Base-by-base conservation (phyloP, 2,329 filamentous ascomycete species). In the Monilinia polystroma region DNA sequence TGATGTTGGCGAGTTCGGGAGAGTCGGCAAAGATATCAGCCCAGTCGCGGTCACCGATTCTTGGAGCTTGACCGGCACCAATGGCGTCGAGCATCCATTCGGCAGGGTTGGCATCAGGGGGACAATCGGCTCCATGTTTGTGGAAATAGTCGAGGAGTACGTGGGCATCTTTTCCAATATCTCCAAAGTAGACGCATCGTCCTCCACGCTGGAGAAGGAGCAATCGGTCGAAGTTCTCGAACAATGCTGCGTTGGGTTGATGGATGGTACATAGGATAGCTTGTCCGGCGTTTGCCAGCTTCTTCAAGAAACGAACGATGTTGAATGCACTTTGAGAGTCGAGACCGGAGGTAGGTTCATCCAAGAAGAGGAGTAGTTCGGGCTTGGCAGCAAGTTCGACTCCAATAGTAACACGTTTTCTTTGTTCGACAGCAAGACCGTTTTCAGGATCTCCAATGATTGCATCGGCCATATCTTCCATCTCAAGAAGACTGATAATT, bases 251-350 rank as follows among this genome's bases (percentile, higher is more conserved):
- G 62, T 87, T 89, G 0, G 88, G 88, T 71, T 90, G 88, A 78
- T 90, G 88, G 64, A 90, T 90, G 0, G 88, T 90, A 73, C 87
- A 90, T 2, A 90, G 79, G 70, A 91, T 87, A 26, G 88, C 88
- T 73, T 90, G 88, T 1, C 88, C 88, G 32, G 86, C 85, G 64
- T 80, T 78, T 70, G 84, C 82, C 2, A 87, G 78, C 73, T 86
- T 87, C 49, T 81, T 81, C 26, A 87, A 77, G 78, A 87, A 85
- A 64, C 83, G 81, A 53, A 86, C 83, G 64, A 87, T 87, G 72
- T 86, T 86, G 77, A 85, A 87, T 14, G 85, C 84, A 68, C 79
- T 81, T 71, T 86, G 84, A 41, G 81, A 83, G 72, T 87, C 85
- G 20, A 87, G 79, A 71, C 85, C 85, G 51, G 81, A 83, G 2